phyloP scores from a whole-genome alignment of 345 rosid species.

The Brassica rapa region DNA sequence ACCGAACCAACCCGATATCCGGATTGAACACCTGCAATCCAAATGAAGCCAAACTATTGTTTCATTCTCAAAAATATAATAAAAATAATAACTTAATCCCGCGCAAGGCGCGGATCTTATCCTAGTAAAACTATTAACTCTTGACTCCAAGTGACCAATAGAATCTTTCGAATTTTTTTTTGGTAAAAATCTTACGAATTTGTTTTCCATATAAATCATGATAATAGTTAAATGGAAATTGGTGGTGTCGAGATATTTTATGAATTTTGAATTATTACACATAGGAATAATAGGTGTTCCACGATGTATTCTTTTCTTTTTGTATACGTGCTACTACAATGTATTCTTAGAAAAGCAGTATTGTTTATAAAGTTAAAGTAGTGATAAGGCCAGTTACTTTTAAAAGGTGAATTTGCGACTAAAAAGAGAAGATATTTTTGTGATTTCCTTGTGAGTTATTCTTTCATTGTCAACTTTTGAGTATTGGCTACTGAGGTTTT shows the following conservation, averaged over 20 bases:
- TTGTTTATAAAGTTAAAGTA: constrained; percentile 14
- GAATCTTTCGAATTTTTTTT: neutral
- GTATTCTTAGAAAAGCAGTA: neutral
- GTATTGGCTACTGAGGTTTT: neutral
- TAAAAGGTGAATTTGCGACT: neutral
- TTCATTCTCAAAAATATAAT: too few species aligned
- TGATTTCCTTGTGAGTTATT: neutral
- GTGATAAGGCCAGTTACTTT: constrained; percentile 3
- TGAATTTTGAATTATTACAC: constrained; percentile 7
- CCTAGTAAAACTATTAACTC: neutral
- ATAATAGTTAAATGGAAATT: neutral
- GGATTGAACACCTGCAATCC: too few species aligned
- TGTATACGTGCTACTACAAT: neutral
- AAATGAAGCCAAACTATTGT: too few species aligned
- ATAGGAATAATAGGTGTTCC: neutral
- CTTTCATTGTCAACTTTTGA: neutral
- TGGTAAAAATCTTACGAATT: neutral
- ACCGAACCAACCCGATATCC: too few species aligned
- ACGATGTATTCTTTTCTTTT: neutral
- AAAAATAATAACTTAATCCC: too few species aligned
- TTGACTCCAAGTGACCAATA: neutral
- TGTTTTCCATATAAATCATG: neutral
- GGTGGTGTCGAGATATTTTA: neutral
- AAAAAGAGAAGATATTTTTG: neutral
- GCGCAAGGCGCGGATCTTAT: too few species aligned